Evolutionary conservation across 2,329 filamentous ascomycete species (phyloP), one percentile per base, ranked within the genome.

Genomic region (Thielaviopsis cerberus): DNA sequence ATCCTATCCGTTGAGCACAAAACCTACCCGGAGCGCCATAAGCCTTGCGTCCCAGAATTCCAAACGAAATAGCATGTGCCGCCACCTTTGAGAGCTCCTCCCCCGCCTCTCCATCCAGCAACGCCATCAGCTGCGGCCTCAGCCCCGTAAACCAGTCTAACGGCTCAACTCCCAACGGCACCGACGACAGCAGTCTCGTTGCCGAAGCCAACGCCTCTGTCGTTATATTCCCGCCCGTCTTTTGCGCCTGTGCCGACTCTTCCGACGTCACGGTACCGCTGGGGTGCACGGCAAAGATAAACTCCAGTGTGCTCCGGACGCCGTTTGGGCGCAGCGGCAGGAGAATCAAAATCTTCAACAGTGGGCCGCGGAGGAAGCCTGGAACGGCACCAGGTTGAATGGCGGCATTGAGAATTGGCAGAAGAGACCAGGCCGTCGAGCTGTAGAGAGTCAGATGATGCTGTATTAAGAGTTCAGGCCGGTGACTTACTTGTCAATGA

Each of bases 231-330:
- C 81, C 77, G 1, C 81, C 80, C 65, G 75, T 71, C 57, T 77
- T 80, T 63, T 79, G 76, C 1, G 75, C 71, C 3, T 65, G 64
- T 1, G 70, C 67, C 1, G 70, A 69, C 57, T 75, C 73, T 6
- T 71, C 68, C 0, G 66, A 57, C 63, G 69, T 67, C 59, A 71
- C 67, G 6, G 70, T 69, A 62, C 71, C 73, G 61, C 77, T 74
- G 0, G 83, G 78, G 61, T 86, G 83, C 6, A 85, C 80, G 1
- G 82, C 76, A 59, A 86, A 83, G 37, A 88, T 74, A 64, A 87
- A 87, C 65, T 87, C 83, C 61, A 87, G 73, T 0, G 81, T 83
- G 25, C 79, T 76, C 34, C 83, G 76, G 15, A 88, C 81, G 20
- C 84, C 84, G 61, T 80, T 75, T 1, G 72, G 69, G 3, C 83